Base-by-base conservation (phyloP, 2,329 filamentous ascomycete genomes). In the Colletotrichum endophyticum region DNA sequence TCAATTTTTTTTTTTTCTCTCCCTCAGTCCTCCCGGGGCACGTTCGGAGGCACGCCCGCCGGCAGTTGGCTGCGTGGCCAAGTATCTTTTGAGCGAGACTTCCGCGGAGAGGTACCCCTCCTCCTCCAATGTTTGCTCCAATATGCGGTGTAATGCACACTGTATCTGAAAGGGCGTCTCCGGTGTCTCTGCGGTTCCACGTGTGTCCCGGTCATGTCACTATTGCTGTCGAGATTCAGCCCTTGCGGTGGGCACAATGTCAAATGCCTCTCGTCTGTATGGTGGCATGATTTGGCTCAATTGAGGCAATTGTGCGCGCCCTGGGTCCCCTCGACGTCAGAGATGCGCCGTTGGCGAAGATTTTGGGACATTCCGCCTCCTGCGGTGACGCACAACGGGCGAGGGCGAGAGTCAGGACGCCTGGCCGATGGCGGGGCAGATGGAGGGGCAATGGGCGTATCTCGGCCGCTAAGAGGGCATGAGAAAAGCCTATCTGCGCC, bases 361-460 rank as follows among this genome's bases (percentile, higher is more conserved):
- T 69, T 69, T n/a, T 70, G 68, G 56, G n/a, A 49, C 27, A 53
- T 62, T 62, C 56, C 68, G 68, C 34, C 44, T 25, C 4, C 32
- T 12, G 56, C 56, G 16, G 70, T 73, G 73, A 73, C 70, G 70
- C 69, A 75, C 39, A n/a, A 19, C 19, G 56, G 28, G 4, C 44
- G 8, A 44, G 25, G 5, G n/a, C 15, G 7, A 56, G 56, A 74
- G 57, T 74, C 66, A 71, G 56, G 34, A 36, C 64, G 44, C n/a
- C 44, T 49, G 32, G 30, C 57, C 57, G 73, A 75, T 75, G 70
- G 73, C 70, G 73, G 73, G 73, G 73, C 72, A 59, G 56, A 73
- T 62, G 57, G 70, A 72, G 63, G 32, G 39, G 44, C 73, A 63
- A 30, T 39, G 61, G 56, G 32, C 49, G 62, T n/a, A 72, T 27